Base-by-base conservation (phyloP, 2,329 filamentous ascomycete genomes). In the Xylariomycetidae sp. region DNA sequence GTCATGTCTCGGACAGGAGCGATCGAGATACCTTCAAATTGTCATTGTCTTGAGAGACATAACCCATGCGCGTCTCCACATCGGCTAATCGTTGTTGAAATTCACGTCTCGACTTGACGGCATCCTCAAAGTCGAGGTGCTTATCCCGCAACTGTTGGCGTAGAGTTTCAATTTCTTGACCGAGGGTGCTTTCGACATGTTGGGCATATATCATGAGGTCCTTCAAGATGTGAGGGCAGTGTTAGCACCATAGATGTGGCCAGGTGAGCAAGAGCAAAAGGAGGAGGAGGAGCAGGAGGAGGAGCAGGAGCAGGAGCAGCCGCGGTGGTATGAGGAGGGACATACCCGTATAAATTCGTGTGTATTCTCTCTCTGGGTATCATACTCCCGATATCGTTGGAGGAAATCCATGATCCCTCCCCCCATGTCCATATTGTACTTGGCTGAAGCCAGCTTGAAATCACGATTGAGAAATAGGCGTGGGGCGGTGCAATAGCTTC, bases 111-210 rank as follows among this genome's bases (percentile, higher is more conserved):
- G 64, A 64, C 16, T 63, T 61, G 6, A 56, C 63, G n/a, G 71
- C 63, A 50, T 72, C 63, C 6, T 62, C 59, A 11, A 77, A 61
- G 43, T 79, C 73, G 39, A 77, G 62, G 32, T 65, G 59, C 20
- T 59, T 51, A 42, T 71, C 59, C 27, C 53, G 55, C 9, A 77
- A 49, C 37, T 68, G 55, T 23, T 61, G 53, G 27, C 40, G 45
- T 5, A 78, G 57, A 7, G 46, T 47, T 2, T 46, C 42, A 40
- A 69, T 75, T 46, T 78, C 69, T 22, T 58, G 48, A 15, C 58
- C 59, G 4, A 72, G 50, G 5, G 37, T 48, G 13, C 52, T 57
- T 48, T 78, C 69, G 30, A 72, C 37, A 11, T 48, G 46, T 38
- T 75, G 61, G 41, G 56, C 56, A 42, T 72, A 69, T 27, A 64